These are phyloP conservation scores for Acer saccharum DNA, from an alignment of 345 rosid species.

Conservation along the genomic window DNA sequence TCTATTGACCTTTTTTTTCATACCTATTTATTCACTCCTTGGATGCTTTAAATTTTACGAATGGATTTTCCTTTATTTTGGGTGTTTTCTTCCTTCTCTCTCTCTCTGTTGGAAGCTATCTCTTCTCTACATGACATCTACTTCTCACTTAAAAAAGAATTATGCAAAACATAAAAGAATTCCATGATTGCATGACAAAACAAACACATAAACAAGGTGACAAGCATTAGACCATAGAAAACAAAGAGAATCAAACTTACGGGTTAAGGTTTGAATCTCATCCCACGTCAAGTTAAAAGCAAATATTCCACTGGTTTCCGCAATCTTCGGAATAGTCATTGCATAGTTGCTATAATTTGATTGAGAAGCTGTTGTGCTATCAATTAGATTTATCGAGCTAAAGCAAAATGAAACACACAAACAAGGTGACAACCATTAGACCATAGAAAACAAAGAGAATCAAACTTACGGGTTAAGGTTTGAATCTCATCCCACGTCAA, in stretches of 20 bases:
- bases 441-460: not conserved
- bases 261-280: no score
- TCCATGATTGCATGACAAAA: not conserved
- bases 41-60: not conserved
- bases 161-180: not conserved
- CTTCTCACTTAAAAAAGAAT: not conserved
- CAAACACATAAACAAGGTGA: not conserved
- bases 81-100: not conserved
- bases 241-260: no score
- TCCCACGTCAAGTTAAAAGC: no score
- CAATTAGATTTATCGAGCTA: no score
- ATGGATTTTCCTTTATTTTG: not conserved
- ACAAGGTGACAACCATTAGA: not conserved
- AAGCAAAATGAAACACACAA: not conserved
- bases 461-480: constrained; percentile 60
- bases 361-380: no score
- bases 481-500: constrained; percentile 76
- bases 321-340: no score
- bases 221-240: no score
- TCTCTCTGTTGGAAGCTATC: not conserved
- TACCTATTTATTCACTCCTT: not conserved
- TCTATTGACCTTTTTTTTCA: not conserved
- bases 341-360: no score
- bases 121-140: not conserved
- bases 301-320: no score